Evolutionary conservation across 768 basidiomycete species (phyloP).

Genomic region (Trametes punicea): DNA sequence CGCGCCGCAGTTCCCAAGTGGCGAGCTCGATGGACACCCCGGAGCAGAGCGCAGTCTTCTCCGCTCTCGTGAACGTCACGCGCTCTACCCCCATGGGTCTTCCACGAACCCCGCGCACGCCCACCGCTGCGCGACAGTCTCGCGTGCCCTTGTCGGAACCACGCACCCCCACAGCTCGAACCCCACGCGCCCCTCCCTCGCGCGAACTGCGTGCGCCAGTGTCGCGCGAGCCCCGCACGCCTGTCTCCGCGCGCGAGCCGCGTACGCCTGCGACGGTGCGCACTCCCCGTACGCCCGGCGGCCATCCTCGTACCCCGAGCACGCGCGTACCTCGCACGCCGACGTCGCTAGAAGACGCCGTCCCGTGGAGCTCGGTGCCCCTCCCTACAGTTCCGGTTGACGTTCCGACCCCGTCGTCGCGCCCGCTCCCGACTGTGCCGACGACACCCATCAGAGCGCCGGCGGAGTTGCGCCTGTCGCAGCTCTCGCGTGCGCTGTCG

Average conservation of each 20-base stretch:
- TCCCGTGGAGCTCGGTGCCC: conserved; percentile 1
- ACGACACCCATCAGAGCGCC: not conserved
- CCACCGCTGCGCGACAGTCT: conserved; percentile 11
- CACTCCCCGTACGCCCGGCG: conserved; percentile 3
- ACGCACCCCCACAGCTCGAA: not conserved
- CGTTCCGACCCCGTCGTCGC: not conserved
- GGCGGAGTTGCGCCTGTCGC: conserved; percentile 10
- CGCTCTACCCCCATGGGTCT: conserved; percentile 1
- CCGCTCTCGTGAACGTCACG: not conserved
- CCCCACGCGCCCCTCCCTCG: not conserved
- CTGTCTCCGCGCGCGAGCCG: not conserved
- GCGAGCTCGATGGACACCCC: not conserved
- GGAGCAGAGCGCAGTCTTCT: not conserved
- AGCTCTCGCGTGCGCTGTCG: conserved; percentile 13
- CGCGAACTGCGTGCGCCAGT: not conserved
- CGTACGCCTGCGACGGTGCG: conserved; percentile 1
- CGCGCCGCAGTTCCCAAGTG: conserved; percentile 3
- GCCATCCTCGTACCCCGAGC: conserved; percentile 1
- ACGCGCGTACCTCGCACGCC: conserved; percentile 14
- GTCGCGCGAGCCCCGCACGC: conserved; percentile 6
- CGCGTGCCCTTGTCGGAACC: conserved; percentile 1
- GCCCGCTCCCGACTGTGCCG: conserved; percentile 7
- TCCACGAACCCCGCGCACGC: conserved; percentile 11
- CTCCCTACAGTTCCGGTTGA: no score
- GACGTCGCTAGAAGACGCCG: conserved; percentile 14